A percentile compares a stretch with the other conserved stretches of the same genome.
These are phyloP conservation scores for Sphaerulina musiva DNA, from an alignment of 2,329 filamentous ascomycete species.

Conservation along the genomic window DNA sequence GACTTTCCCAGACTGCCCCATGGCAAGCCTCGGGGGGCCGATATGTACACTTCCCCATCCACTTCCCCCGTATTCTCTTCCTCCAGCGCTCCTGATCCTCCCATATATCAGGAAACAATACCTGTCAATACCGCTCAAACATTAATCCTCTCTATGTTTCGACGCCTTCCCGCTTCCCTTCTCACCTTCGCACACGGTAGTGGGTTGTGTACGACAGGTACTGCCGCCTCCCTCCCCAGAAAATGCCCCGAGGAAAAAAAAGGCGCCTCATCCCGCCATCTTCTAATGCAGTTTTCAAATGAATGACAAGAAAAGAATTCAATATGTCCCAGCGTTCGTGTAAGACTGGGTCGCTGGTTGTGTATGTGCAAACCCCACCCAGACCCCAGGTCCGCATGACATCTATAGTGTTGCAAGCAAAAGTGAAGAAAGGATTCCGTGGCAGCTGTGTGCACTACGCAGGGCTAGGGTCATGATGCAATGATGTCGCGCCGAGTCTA, in stretches of 20 bases:
- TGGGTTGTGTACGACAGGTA: background rate
- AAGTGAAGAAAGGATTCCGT: conserved; percentile 1
- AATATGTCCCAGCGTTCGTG: background rate
- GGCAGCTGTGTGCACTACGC: conserved; percentile 5
- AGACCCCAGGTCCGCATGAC: background rate
- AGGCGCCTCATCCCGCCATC: background rate
- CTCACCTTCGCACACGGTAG: background rate
- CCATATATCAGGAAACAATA: background rate
- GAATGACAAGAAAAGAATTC: background rate
- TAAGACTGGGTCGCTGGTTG: background rate
- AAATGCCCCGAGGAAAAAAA: background rate
- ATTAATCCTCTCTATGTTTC: background rate
- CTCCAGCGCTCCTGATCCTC: background rate
- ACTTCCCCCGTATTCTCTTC: background rate
- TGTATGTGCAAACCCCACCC: background rate
- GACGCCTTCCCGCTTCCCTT: background rate
- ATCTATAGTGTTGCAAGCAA: background rate
- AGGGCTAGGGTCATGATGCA: conserved; percentile 6
- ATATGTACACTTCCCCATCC: background rate
- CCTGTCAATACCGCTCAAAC: background rate
- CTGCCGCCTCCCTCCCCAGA: background rate
- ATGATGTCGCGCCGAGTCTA: conserved; percentile 7
- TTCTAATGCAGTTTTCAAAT: background rate
- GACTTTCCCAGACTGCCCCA: background rate
- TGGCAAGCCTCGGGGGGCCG: background rate